Percentiles rank a stretch among this genome's conserved stretches.
These are phyloP conservation scores for Echinosophora koreensis DNA, from an alignment of 306 rosid genomes.

Conservation along the genomic window DNA sequence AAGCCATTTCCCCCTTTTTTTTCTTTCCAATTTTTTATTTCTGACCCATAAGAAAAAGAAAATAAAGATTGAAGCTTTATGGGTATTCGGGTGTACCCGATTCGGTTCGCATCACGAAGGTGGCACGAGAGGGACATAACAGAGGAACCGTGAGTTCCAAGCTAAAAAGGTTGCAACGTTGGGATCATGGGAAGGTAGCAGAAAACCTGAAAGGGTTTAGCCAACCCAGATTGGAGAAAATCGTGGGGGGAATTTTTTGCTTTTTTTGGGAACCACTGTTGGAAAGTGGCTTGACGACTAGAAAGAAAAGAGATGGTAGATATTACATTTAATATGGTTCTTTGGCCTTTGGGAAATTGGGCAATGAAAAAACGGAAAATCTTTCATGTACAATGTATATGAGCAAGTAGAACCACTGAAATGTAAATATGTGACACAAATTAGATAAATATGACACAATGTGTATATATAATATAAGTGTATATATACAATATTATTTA, in stretches of 20 bases:
- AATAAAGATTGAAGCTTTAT: constrained; percentile 3
- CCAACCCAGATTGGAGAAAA: constrained; percentile 50
- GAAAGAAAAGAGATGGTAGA: neutral
- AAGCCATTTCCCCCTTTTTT: neutral
- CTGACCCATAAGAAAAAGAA: neutral
- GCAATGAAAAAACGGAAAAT: neutral
- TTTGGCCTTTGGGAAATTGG: constrained; percentile 31
- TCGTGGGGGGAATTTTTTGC: constrained; percentile 50
- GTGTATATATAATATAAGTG: neutral
- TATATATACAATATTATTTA: too few relatives aligned
- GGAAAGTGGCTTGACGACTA: constrained; percentile 19
- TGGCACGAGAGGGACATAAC: constrained; percentile 54
- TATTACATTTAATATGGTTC: neutral
- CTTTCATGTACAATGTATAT: too few relatives aligned
- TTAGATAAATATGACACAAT: too few relatives aligned
- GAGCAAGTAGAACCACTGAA: too few relatives aligned
- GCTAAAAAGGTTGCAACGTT: constrained; percentile 44
- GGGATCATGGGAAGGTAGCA: constrained; percentile 18
- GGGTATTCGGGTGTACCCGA: constrained; percentile 34
- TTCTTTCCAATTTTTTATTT: too few relatives aligned
- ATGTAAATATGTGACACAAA: too few relatives aligned
- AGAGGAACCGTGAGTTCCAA: constrained; percentile 59
- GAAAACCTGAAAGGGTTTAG: constrained; percentile 29
- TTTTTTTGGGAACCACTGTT: constrained; percentile 44
- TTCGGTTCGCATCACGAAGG: constrained; percentile 43